Base-by-base conservation (phyloP, 768 basidiomycete species). In the Chalciporus sphaerocephalus region DNA sequence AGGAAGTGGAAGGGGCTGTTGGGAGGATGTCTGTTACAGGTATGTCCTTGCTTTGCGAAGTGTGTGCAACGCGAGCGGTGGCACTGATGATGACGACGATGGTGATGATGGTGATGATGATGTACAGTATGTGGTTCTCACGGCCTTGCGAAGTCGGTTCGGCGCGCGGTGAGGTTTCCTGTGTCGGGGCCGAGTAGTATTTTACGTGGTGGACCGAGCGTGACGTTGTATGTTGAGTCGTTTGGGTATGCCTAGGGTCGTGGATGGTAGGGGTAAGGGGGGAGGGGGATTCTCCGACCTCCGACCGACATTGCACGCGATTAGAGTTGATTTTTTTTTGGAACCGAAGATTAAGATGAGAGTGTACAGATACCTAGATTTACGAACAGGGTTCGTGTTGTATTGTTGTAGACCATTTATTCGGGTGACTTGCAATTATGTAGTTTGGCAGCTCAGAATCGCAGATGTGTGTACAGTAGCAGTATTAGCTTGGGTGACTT, bases 1-100 rank as follows among this genome's bases (percentile, higher is more conserved):
- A 65, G 12, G 75, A 78, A 48, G 66, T 73, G 8, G 53, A 35
- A 2, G 48, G 50, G 6, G 61, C 64, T 7, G 52, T 51, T 3
- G 77, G 74, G 6, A 59, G 65, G 5, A 64, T 79, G 54, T 71
- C 73, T 7, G 71, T 81, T 21, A 75, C 67, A 23, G 78, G 79
- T 78, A 45, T 7, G 71, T 64, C 1, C 8, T 13, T 27, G 10
- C 13, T 12, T 15, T 22, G n/a, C n/a, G n/a, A n/a, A n/a, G n/a
- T n/a, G n/a, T n/a, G n/a, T n/a, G n/a, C n/a, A n/a, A n/a, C n/a
- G n/a, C n/a, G n/a, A n/a, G n/a, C n/a, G n/a, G n/a, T n/a, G n/a
- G n/a, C n/a, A n/a, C n/a, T n/a, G n/a, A n/a, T n/a, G n/a, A n/a
- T n/a, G n/a, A n/a, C n/a, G n/a, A n/a, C n/a, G n/a, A n/a, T n/a